Evolutionary conservation across 2,329 filamentous ascomycete species (phyloP).

Genomic region (Ophiocordyceps robertsii): DNA sequence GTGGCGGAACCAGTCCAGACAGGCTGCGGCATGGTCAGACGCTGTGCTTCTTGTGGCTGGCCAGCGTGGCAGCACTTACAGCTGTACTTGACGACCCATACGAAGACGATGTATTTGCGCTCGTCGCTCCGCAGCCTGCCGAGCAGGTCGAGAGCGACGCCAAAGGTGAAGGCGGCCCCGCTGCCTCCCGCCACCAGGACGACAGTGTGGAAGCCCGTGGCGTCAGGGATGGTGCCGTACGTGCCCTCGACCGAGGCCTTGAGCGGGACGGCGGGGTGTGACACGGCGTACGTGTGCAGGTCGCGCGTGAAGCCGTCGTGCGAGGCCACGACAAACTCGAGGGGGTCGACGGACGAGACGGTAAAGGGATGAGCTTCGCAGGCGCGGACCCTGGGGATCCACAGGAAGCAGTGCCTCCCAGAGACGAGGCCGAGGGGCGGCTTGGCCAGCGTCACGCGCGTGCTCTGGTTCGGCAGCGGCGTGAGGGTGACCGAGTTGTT

Average conservation of each 20-base stretch:
- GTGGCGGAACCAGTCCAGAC: constrained; percentile 23
- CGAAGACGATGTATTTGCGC: constrained; percentile 18
- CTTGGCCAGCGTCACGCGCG: constrained; percentile 39
- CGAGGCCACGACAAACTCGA: constrained; percentile 46
- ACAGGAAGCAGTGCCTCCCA: constrained; percentile 51
- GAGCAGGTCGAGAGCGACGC: constrained; percentile 23
- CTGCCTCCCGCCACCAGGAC: constrained; percentile 48
- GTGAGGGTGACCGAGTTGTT: constrained; percentile 40
- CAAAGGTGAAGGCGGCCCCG: constrained; percentile 42
- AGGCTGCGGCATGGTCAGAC: constrained; percentile 10
- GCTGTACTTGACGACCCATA: constrained; percentile 25
- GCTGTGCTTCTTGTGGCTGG: not conserved
- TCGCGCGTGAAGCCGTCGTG: constrained; percentile 46
- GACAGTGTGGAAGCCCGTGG: constrained; percentile 37
- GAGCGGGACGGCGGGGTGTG: constrained; percentile 33
- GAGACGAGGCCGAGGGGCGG: constrained; percentile 30
- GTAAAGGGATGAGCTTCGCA: constrained; percentile 53
- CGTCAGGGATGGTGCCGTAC: constrained; percentile 42
- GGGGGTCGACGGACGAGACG: constrained; percentile 34
- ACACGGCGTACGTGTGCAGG: constrained; percentile 35
- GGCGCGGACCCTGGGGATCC: constrained; percentile 43
- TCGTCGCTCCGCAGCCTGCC: constrained; percentile 9
- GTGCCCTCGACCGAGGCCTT: constrained; percentile 42
- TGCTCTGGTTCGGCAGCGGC: constrained; percentile 39
- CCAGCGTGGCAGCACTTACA: constrained; percentile 9